A percentile compares a stretch with the other conserved stretches of the same genome.
phyloP scores from a whole-genome alignment of 331 rosid genomes.

The Telfairia occidentalis region DNA sequence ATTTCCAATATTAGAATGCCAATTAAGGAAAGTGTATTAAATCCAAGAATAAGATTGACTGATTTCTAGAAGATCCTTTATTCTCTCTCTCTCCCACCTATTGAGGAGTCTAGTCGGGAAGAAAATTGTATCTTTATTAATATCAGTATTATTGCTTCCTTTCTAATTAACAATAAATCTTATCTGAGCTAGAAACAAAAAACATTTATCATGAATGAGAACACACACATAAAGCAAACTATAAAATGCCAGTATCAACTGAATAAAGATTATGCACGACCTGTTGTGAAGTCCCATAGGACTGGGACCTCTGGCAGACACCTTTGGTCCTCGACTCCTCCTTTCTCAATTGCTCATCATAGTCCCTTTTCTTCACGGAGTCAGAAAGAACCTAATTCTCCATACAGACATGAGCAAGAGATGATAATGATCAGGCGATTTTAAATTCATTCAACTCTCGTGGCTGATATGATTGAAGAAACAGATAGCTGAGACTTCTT shows the following conservation, averaged over 20 bases:
- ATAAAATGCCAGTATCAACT: not conserved
- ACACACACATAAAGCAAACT: not conserved
- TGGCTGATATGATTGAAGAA: constrained; percentile 10
- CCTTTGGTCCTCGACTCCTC: constrained; percentile 75
- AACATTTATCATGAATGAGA: not conserved
- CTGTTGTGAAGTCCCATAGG: constrained; percentile 57
- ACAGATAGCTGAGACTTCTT: constrained; percentile 6
- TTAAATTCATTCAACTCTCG: not conserved
- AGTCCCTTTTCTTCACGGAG: constrained; percentile 63
- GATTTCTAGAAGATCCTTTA: not conserved
- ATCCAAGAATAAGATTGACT: not conserved
- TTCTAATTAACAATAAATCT: not conserved
- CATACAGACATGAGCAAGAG: constrained; percentile 12
- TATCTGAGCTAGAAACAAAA: not conserved
- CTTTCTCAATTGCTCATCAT: constrained; percentile 88
- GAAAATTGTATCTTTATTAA: not conserved
- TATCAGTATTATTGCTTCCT: not conserved
- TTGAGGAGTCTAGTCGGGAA: not conserved
- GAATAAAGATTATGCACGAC: constrained; percentile 19
- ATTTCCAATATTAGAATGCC: too few relatives aligned
- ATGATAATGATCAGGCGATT: not conserved
- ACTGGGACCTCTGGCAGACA: constrained; percentile 79
- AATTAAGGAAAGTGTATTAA: not conserved
- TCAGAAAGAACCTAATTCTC: constrained; percentile 78
- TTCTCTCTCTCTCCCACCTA: not conserved